Percentiles rank a stretch among this genome's conserved stretches.
Conservation (phyloP, 1,284 basidiomycete species). For the Pseudozyma hubeiensis region DNA sequence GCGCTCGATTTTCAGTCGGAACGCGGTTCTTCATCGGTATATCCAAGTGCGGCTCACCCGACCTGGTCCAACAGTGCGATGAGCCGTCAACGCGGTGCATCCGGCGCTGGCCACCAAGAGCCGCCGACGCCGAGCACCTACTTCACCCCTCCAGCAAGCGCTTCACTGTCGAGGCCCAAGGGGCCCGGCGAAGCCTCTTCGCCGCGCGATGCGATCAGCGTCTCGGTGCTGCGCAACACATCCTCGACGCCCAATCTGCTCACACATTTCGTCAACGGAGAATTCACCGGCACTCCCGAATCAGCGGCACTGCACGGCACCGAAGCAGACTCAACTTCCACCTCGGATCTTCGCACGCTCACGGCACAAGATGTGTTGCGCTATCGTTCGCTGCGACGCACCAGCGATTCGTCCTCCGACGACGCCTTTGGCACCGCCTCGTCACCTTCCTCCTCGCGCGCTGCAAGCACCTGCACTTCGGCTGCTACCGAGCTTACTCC, state of each 20-base stretch:
- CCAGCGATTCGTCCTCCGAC: slow-evolving; percentile 43
- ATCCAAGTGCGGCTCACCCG: slow-evolving; percentile 10
- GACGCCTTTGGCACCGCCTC: slow-evolving; percentile 44
- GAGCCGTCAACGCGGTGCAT: background rate
- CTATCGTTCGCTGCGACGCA: slow-evolving; percentile 39
- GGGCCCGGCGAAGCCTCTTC: slow-evolving; percentile 17
- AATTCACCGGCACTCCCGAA: slow-evolving; percentile 8
- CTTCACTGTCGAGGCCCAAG: slow-evolving; percentile 10
- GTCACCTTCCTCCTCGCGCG: slow-evolving; percentile 40
- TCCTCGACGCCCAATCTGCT: slow-evolving; percentile 61
- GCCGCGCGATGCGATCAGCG: slow-evolving; percentile 32
- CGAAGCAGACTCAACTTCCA: slow-evolving; percentile 3
- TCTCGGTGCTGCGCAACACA: slow-evolving; percentile 51
- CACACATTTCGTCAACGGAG: slow-evolving; percentile 29
- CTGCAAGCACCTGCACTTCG: slow-evolving; percentile 47
- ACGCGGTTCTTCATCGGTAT: background rate
- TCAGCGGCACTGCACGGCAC: background rate
- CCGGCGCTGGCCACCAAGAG: slow-evolving; percentile 1
- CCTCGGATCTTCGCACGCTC: slow-evolving; percentile 25
- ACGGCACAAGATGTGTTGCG: slow-evolving; percentile 36
- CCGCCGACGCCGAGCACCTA: slow-evolving; percentile 33
- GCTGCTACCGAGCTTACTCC: slow-evolving; percentile 47
- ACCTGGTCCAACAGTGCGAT: slow-evolving; percentile 18
- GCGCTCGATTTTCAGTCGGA: slow-evolving; percentile 44
- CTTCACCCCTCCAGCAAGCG: slow-evolving; percentile 43